phyloP scores from a whole-genome alignment of 2,329 filamentous ascomycete species.

The Fusarium verrucosum region DNA sequence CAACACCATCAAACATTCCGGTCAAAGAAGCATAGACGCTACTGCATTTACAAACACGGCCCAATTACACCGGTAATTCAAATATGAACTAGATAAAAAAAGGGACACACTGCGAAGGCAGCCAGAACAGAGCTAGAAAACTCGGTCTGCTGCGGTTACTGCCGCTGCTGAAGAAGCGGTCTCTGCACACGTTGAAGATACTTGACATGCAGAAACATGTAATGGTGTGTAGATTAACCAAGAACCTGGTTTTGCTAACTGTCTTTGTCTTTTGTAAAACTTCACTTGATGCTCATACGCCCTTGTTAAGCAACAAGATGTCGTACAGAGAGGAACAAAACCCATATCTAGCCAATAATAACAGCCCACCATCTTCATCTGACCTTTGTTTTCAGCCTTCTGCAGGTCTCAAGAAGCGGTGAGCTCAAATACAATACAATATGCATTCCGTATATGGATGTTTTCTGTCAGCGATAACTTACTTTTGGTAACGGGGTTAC shows the following conservation, averaged over 20 bases:
- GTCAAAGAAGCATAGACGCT: neutral
- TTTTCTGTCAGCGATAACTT: neutral
- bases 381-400: neutral
- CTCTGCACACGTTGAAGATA: neutral
- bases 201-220: constrained; percentile 16
- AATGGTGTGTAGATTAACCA: constrained; percentile 7
- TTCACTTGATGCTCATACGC: neutral
- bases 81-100: neutral
- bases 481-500: neutral
- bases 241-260: neutral
- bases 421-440: neutral
- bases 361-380: neutral
- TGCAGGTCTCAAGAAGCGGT: constrained; percentile 8
- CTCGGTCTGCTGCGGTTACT: neutral
- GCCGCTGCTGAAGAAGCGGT: constrained; percentile 8
- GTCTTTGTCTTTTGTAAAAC: neutral
- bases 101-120: neutral
- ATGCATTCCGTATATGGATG: neutral
- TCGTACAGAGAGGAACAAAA: constrained; percentile 7
- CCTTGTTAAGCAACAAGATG: neutral
- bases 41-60: constrained; percentile 6
- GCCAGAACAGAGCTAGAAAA: neutral
- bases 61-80: neutral
- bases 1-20: constrained; percentile 7
- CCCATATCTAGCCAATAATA: constrained; percentile 13